Conservation (phyloP, 495 filamentous ascomycete species). For the Neurospora tetraspora region DNA sequence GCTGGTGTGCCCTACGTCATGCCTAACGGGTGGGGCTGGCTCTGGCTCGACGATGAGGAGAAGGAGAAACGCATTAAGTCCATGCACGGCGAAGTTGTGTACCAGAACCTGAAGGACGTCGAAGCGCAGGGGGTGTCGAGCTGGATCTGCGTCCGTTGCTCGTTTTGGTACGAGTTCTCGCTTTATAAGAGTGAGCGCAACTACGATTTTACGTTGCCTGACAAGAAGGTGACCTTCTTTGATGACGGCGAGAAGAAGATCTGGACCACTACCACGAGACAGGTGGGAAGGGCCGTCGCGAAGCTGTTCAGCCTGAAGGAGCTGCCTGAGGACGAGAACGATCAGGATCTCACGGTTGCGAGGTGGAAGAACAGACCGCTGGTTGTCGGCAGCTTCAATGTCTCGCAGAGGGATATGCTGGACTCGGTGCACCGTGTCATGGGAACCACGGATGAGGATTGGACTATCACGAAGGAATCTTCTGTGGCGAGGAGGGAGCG, state of each 20-base stretch:
- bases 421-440: slow-evolving; percentile 41
- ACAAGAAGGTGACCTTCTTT: slow-evolving; percentile 23
- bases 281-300: slow-evolving; percentile 34
- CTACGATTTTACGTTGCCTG: slow-evolving; percentile 26
- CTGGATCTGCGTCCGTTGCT: slow-evolving; percentile 28
- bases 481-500: slow-evolving; percentile 32
- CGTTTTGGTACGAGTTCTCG: slow-evolving; percentile 42
- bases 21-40: slow-evolving; percentile 46
- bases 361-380: slow-evolving; percentile 29
- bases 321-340: slow-evolving; percentile 35
- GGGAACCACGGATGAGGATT: slow-evolving; percentile 42
- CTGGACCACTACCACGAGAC: slow-evolving; percentile 29
- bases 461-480: slow-evolving; percentile 40
- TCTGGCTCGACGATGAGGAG: neutral
- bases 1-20: slow-evolving; percentile 53
- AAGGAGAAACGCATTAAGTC: slow-evolving; percentile 19
- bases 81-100: slow-evolving; percentile 5
- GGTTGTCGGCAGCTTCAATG: slow-evolving; percentile 31
- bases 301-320: slow-evolving; percentile 26
- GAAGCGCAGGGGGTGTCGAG: slow-evolving; percentile 22
- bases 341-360: slow-evolving; percentile 17
- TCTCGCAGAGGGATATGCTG: slow-evolving; percentile 40
- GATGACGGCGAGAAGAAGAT: slow-evolving; percentile 24
- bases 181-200: slow-evolving; percentile 15
- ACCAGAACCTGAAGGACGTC: slow-evolving; percentile 21